These are phyloP conservation scores for Sanghuangporus weigelae DNA, from an alignment of 1,284 basidiomycete genomes.

Conservation along the genomic window DNA sequence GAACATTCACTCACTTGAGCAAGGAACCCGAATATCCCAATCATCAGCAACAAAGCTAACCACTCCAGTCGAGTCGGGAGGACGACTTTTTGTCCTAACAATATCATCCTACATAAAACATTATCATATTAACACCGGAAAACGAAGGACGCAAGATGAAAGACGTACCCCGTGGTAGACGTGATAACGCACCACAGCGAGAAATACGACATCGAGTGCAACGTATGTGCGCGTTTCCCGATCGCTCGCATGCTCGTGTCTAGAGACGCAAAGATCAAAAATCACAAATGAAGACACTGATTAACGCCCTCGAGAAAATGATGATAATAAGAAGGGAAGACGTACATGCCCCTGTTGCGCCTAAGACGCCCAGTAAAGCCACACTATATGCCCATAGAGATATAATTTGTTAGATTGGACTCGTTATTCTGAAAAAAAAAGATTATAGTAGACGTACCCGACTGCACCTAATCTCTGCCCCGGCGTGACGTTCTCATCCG, in stretches of 20 bases:
- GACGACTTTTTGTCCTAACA: conserved; percentile 21
- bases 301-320: background rate
- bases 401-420: background rate
- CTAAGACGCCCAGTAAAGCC: conserved; percentile 53
- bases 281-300: background rate
- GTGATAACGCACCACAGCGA: conserved; percentile 57
- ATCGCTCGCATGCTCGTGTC: conserved; percentile 67
- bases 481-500: conserved; percentile 30
- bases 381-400: conserved; percentile 32
- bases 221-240: conserved; percentile 65
- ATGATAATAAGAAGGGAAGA: too few species aligned
- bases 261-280: conserved; percentile 23
- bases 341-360: conserved; percentile 57
- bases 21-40: conserved; percentile 32
- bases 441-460: conserved; percentile 30
- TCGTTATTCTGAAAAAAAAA: background rate
- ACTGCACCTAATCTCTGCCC: conserved; percentile 46
- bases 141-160: background rate
- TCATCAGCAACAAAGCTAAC: conserved; percentile 18
- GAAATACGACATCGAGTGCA: conserved; percentile 71
- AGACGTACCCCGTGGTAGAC: conserved; percentile 41
- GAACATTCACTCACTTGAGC: conserved; percentile 26
- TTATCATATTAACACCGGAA: conserved; percentile 13
- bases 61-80: conserved; percentile 29
- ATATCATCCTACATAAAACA: conserved; percentile 18